Conservation (phyloP, 2,329 filamentous ascomycete species). For the Atkinsonella texensis region DNA sequence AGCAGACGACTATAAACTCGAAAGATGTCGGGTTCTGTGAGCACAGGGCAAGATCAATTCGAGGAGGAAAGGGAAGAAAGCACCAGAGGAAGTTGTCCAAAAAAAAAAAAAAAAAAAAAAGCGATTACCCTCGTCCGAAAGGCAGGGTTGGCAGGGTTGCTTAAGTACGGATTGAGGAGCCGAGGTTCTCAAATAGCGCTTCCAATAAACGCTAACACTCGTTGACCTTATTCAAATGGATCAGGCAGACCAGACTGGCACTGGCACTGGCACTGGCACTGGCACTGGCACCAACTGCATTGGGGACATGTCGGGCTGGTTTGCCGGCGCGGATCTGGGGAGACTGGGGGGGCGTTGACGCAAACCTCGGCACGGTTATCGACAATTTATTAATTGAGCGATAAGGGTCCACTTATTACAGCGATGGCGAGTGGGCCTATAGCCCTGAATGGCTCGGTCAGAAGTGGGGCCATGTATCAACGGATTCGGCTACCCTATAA, state of each 20-base stretch:
- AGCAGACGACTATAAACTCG: background rate
- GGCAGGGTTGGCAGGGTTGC: background rate
- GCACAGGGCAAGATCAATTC: background rate
- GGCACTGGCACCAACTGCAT: background rate
- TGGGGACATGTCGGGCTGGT: background rate
- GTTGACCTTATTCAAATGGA: background rate
- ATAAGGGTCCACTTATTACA: too few species aligned
- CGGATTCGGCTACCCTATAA: too few species aligned
- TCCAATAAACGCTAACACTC: background rate
- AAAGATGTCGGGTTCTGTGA: background rate
- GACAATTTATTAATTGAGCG: too few species aligned
- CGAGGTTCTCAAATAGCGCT: conserved; percentile 4
- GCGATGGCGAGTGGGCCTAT: too few species aligned
- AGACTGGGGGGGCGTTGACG: background rate
- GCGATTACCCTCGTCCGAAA: background rate
- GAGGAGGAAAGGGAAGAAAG: background rate
- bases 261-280: too few species aligned
- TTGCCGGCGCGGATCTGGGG: background rate
- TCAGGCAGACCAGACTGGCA: background rate
- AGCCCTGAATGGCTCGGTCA: too few species aligned
- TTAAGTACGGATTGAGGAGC: conserved; percentile 2
- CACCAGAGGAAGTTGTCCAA: too few species aligned
- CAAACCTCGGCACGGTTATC: background rate
- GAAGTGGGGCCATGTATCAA: too few species aligned
- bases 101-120: background rate